phyloP scores from a whole-genome alignment of 495 filamentous ascomycete genomes.

The Glutinoglossum americanum region DNA sequence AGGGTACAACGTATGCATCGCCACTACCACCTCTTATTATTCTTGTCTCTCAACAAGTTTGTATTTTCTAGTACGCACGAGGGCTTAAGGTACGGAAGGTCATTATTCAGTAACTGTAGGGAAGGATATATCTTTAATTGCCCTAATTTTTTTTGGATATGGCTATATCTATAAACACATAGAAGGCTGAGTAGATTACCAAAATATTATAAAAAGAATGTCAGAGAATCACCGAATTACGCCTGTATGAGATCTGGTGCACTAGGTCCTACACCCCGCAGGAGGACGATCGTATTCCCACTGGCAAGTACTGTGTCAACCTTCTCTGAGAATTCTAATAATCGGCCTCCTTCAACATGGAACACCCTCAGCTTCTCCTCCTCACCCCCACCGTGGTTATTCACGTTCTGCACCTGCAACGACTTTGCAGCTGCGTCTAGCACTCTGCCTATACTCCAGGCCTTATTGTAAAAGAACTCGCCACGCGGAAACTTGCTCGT shows the following conservation, averaged over 20 bases:
- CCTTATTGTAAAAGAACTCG: slow-evolving; percentile 62
- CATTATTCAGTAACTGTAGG: too few species aligned
- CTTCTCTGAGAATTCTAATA: slow-evolving; percentile 74
- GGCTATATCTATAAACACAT: too few species aligned
- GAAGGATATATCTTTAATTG: too few species aligned
- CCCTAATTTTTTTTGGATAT: too few species aligned
- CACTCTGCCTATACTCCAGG: slow-evolving; percentile 76
- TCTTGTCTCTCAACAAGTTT: too few species aligned
- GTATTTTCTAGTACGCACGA: too few species aligned
- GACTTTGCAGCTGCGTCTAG: slow-evolving; percentile 71
- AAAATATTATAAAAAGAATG: neutral
- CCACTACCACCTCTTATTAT: too few species aligned
- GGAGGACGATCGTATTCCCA: slow-evolving; percentile 74
- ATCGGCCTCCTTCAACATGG: slow-evolving; percentile 70
- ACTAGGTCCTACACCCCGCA: slow-evolving; percentile 58
- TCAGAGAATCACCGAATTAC: slow-evolving; percentile 1
- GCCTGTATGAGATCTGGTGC: slow-evolving; percentile 26
- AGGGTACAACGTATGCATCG: too few species aligned
- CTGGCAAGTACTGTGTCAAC: slow-evolving; percentile 42
- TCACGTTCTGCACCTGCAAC: slow-evolving; percentile 67
- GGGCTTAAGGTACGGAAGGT: too few species aligned
- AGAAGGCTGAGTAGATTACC: neutral
- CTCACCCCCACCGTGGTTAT: slow-evolving; percentile 61
- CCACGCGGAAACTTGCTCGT: slow-evolving; percentile 31
- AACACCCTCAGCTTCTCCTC: slow-evolving; percentile 65